Percentiles rank a stretch among this genome's conserved stretches.
These are phyloP conservation scores for Exophiala phaeomuriformis DNA, from an alignment of 2,329 filamentous ascomycete genomes.

Conservation along the genomic window DNA sequence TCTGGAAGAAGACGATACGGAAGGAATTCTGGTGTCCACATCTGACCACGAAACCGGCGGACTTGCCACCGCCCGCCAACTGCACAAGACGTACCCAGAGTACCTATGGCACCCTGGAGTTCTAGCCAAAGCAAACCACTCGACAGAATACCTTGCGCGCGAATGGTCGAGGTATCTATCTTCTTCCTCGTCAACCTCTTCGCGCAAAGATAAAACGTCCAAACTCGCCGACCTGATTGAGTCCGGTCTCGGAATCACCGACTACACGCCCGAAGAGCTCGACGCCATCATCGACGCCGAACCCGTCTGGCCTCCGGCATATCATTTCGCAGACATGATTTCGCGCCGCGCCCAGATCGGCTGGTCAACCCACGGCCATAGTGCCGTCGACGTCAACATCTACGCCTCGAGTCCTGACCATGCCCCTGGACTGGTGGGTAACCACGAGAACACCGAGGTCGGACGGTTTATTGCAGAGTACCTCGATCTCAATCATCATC, in stretches of 20 bases:
- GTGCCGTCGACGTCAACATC: slow-evolving; percentile 91
- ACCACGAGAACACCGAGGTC: slow-evolving; percentile 91
- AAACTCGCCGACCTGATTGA: slow-evolving; percentile 50
- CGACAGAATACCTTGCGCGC: slow-evolving; percentile 60
- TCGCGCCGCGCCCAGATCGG: slow-evolving; percentile 85
- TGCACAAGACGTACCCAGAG: slow-evolving; percentile 55
- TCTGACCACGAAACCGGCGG: slow-evolving; percentile 97
- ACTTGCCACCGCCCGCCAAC: slow-evolving; percentile 69
- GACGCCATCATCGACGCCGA: slow-evolving; percentile 51
- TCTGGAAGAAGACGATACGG: slow-evolving; percentile 62
- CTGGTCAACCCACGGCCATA: slow-evolving; percentile 91
- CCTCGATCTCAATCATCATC: slow-evolving; percentile 59
- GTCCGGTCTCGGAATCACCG: slow-evolving; percentile 65
- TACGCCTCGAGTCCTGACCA: slow-evolving; percentile 67
- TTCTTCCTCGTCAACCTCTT: slow-evolving; percentile 24
- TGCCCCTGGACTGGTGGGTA: slow-evolving; percentile 63
- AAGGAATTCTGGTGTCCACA: slow-evolving; percentile 72
- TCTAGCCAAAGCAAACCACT: slow-evolving; percentile 71
- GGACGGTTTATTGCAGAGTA: slow-evolving; percentile 74
- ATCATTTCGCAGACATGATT: slow-evolving; percentile 73
- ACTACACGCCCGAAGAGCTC: slow-evolving; percentile 67
- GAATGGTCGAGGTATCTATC: slow-evolving; percentile 56
- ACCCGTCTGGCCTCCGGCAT: slow-evolving; percentile 50
- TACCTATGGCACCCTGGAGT: slow-evolving; percentile 77
- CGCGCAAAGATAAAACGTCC: slow-evolving; percentile 18